A percentile compares a stretch with the other conserved stretches of the same genome.
Conservation (phyloP, 345 rosid species). For the Orychophragmus violaceus region DNA sequence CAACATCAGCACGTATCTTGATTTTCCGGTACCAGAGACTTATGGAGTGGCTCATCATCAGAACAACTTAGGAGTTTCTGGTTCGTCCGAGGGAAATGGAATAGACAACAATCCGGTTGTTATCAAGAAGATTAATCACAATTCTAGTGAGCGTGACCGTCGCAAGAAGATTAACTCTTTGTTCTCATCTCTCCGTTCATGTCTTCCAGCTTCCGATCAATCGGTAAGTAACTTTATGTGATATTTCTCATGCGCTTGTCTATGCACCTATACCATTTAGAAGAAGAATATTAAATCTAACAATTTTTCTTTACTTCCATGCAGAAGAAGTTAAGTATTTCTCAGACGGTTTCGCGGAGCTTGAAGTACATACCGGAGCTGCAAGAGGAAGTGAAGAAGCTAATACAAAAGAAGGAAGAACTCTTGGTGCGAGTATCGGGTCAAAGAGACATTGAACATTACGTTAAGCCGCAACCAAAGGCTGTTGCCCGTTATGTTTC, state of each 20-base stretch:
- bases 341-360: conserved; percentile 37
- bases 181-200: conserved; percentile 56
- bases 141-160: conserved; percentile 61
- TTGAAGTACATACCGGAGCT: conserved; percentile 54
- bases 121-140: conserved; percentile 57
- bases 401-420: conserved; percentile 37
- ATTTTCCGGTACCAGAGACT: conserved; percentile 14
- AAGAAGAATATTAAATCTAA: not conserved
- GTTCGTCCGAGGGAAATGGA: conserved; percentile 15
- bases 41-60: conserved; percentile 10
- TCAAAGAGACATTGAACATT: conserved; percentile 17
- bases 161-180: conserved; percentile 52
- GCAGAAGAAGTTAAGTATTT: conserved; percentile 51
- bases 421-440: conserved; percentile 28
- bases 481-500: not conserved
- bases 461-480: conserved; percentile 17
- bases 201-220: conserved; percentile 48
- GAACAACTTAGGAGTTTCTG: not conserved
- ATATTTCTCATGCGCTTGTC: not conserved
- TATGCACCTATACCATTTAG: not conserved
- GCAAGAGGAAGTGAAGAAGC: conserved; percentile 34
- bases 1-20: not conserved
- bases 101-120: conserved; percentile 4
- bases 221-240: conserved; percentile 35
- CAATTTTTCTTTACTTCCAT: not conserved